Base-by-base conservation (phyloP, 371 early-diverging fungal species). In the Nematocida displodere region DNA sequence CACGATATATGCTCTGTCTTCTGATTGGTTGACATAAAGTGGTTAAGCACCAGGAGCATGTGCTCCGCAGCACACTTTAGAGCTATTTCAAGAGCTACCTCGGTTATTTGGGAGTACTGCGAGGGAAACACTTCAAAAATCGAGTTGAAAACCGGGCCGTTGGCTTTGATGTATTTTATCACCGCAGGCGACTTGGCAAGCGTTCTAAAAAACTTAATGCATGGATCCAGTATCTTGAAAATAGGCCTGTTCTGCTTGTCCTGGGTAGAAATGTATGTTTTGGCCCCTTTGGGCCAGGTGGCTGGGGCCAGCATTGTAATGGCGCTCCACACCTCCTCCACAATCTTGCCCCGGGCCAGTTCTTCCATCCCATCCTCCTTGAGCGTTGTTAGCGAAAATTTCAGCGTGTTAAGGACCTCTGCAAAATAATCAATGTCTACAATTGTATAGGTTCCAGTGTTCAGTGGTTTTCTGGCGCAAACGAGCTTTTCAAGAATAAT, bases 241-340 rank as follows among this genome's bases (percentile, higher is more conserved):
- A 66, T 54, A 3, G 66, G 66, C 66, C 36, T 66, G 37, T 66
- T 66, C 44, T 66, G 66, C 15, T 66, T 66, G 4, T 66, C 54
- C n/a, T 53, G 17, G 7, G 54, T 20, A 20, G 24, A 29, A 54
- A 54, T 15, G 49, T 66, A 66, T 29, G 42, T 54, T 28, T 36
- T 28, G 15, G 66, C 26, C 20, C 54, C 39, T 17, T 17, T 20
- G 17, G n/a, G 4, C 66, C 54, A 24, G 17, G 20, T 37, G 11
- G 20, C 13, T 22, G 66, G 66, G 7, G 46, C 4, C 13, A 66
- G 66, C 63, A 34, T 55, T 22, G 11, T 15, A 26, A 66, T 39
- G 29, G 54, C 17, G n/a, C 42, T 42, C 53, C 55, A 66, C 5
- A 54, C 55, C 1, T 66, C 66, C 3, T 56, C 36, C n/a, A 54